Evolutionary conservation across 1,284 basidiomycete genomes (phyloP).

Genomic region (Kalmanozyma brasiliensis): DNA sequence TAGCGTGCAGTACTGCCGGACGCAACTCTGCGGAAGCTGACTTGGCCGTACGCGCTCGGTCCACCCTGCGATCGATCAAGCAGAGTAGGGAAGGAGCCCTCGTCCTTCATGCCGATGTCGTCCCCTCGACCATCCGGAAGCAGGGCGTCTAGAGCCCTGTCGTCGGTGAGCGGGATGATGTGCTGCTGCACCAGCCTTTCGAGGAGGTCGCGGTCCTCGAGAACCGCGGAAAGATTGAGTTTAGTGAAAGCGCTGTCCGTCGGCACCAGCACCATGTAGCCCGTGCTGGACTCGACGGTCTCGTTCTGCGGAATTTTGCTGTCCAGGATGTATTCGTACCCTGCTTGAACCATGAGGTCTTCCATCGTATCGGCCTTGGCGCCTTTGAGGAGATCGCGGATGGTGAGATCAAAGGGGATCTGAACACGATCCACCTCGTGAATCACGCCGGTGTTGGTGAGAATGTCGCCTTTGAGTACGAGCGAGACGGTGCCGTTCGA

Average conservation of each 20-base stretch:
- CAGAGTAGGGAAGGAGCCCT: slow-evolving; percentile 43
- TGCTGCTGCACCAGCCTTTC: slow-evolving; percentile 84
- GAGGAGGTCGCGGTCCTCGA: slow-evolving; percentile 71
- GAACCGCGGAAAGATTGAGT: slow-evolving; percentile 84
- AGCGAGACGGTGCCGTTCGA: slow-evolving; percentile 19
- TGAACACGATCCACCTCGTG: slow-evolving; percentile 87
- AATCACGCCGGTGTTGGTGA: slow-evolving; percentile 89
- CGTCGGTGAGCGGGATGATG: slow-evolving; percentile 76
- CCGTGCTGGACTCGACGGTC: slow-evolving; percentile 5
- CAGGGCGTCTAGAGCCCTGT: slow-evolving; percentile 26
- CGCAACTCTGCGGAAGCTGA: slow-evolving; percentile 51
- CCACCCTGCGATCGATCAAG: slow-evolving; percentile 57
- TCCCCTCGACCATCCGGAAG: slow-evolving; percentile 31
- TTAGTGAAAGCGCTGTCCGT: slow-evolving; percentile 89
- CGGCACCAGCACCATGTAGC: slow-evolving; percentile 78
- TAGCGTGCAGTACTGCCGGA: slow-evolving; percentile 14
- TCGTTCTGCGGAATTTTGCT: slow-evolving; percentile 71
- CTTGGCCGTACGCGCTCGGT: slow-evolving; percentile 46
- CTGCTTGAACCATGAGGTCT: slow-evolving; percentile 74
- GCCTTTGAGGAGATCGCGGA: slow-evolving; percentile 84
- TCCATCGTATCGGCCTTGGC: slow-evolving; percentile 84
- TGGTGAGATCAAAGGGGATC: slow-evolving; percentile 84
- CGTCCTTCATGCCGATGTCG: slow-evolving; percentile 48
- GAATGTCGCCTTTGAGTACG: slow-evolving; percentile 72
- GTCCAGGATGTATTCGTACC: slow-evolving; percentile 85